Percentiles rank a stretch among this genome's conserved stretches.
Evolutionary conservation across 23 red algal genomes (phyloP).

Genomic region (Chondrus crispus): DNA sequence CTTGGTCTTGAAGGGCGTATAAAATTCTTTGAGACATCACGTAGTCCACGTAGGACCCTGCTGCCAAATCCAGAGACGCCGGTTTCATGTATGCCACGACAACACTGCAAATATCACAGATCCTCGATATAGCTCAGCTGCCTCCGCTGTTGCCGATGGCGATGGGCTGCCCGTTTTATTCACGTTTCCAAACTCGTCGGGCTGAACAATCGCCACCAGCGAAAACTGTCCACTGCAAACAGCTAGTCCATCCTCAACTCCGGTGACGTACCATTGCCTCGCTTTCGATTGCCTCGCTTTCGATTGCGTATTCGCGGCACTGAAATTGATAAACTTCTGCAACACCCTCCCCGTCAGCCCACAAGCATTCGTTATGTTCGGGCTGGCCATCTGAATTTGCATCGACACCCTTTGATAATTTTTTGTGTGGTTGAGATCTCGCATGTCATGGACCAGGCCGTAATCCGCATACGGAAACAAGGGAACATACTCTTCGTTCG

Average conservation of each 20-base stretch:
- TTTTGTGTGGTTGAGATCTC: too few species aligned
- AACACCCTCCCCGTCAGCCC: not conserved
- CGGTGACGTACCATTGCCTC: constrained; percentile 9
- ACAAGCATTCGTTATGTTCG: constrained; percentile 27
- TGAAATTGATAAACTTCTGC: constrained; percentile 33
- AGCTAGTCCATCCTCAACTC: constrained; percentile 21
- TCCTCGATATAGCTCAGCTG: constrained; percentile 27
- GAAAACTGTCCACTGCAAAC: not conserved
- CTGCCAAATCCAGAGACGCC: not conserved
- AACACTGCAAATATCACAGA: constrained; percentile 28
- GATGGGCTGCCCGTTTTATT: not conserved
- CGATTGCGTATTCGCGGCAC: constrained; percentile 21
- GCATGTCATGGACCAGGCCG: too few species aligned
- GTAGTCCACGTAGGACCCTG: constrained; percentile 27
- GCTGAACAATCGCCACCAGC: constrained; percentile 18
- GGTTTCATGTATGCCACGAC: constrained; percentile 30
- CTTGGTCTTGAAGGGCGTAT: not conserved
- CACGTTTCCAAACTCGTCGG: too few species aligned
- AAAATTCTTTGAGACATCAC: constrained; percentile 28
- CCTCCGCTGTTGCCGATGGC: not conserved
- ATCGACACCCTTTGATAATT: constrained; percentile 39
- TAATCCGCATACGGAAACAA: too few species aligned
- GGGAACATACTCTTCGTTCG: too few species aligned
- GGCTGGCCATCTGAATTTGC: constrained; percentile 3
- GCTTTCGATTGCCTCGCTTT: too few species aligned